phyloP scores from a whole-genome alignment of 2,329 filamentous ascomycete species.

The Fonsecaea monophora region DNA sequence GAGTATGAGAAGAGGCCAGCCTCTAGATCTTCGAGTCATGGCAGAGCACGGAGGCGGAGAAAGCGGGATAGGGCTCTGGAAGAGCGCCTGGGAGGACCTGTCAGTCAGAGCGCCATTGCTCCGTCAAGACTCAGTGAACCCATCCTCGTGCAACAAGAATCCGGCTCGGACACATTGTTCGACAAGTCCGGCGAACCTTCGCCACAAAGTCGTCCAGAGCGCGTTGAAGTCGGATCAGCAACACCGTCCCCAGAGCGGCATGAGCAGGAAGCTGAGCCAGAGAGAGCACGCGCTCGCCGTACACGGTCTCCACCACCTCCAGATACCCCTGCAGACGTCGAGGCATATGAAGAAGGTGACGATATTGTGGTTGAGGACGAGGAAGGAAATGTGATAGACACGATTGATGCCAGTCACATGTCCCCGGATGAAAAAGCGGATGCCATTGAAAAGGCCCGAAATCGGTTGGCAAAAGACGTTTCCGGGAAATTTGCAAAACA shows the following conservation, averaged over 20 bases:
- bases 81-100: slow-evolving; percentile 82
- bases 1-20: slow-evolving; percentile 60
- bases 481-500: slow-evolving; percentile 56
- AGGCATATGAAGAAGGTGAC: slow-evolving; percentile 81
- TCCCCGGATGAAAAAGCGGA: slow-evolving; percentile 66
- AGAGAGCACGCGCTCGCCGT: slow-evolving; percentile 44
- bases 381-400: slow-evolving; percentile 82
- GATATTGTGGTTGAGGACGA: slow-evolving; percentile 82
- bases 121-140: slow-evolving; percentile 60
- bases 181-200: slow-evolving; percentile 39
- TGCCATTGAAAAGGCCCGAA: slow-evolving; percentile 60
- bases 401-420: slow-evolving; percentile 59
- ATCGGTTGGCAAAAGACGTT: slow-evolving; percentile 61
- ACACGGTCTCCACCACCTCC: slow-evolving; percentile 10
- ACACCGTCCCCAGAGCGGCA: slow-evolving; percentile 44
- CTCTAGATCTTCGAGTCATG: slow-evolving; percentile 61
- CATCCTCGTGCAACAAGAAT: slow-evolving; percentile 29
- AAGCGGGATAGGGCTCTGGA: slow-evolving; percentile 73
- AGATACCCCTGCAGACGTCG: slow-evolving; percentile 51
- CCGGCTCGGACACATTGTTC: slow-evolving; percentile 36
- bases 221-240: slow-evolving; percentile 23
- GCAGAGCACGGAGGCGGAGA: slow-evolving; percentile 61
- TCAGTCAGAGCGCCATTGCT: slow-evolving; percentile 87
- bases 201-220: slow-evolving; percentile 34
- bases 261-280: slow-evolving; percentile 48